A percentile compares a stretch with the other conserved stretches of the same genome.
phyloP scores from a whole-genome alignment of 768 basidiomycete species.

The Tulasnella sp. region DNA sequence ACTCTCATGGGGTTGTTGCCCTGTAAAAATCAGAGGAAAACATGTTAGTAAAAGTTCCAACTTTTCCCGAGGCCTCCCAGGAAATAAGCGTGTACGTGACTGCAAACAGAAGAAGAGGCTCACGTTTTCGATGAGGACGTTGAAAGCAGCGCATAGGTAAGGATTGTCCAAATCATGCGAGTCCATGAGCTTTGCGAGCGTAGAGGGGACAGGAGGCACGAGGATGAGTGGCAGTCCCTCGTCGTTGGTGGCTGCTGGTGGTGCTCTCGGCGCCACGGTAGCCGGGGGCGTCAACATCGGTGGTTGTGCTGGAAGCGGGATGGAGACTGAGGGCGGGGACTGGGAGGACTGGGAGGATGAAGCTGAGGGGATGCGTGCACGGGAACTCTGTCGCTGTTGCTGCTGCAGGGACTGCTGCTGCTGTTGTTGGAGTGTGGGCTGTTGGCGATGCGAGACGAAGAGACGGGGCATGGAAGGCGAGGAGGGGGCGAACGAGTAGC shows the following conservation, averaged over 20 bases:
- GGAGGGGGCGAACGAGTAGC: background rate
- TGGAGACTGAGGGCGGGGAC: background rate
- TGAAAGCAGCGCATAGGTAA: constrained; percentile 27
- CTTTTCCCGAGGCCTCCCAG: constrained; percentile 6
- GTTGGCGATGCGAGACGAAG: constrained; percentile 22
- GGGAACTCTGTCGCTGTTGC: constrained; percentile 21
- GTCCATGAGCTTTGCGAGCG: constrained; percentile 27
- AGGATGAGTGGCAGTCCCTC: constrained; percentile 19
- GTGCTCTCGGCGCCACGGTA: constrained; percentile 1
- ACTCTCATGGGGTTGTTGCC: constrained; percentile 28
- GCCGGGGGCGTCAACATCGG: background rate
- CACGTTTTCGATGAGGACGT: constrained; percentile 31
- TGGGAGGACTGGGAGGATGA: background rate
- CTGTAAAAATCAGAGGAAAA: constrained; percentile 3
- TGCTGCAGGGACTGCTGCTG: background rate
- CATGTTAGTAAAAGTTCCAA: background rate
- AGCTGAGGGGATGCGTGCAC: constrained; percentile 11
- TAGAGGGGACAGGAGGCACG: constrained; percentile 19
- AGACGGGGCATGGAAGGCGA: constrained; percentile 25
- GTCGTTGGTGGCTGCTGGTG: constrained; percentile 17
- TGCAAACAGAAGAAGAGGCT: background rate
- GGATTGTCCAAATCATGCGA: constrained; percentile 29
- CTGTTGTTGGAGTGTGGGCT: constrained; percentile 19
- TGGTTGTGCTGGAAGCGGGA: constrained; percentile 6
- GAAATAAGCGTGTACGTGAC: constrained; percentile 2